phyloP scores from a whole-genome alignment of 805 yeast species.

The Teunomyces cretensis region DNA sequence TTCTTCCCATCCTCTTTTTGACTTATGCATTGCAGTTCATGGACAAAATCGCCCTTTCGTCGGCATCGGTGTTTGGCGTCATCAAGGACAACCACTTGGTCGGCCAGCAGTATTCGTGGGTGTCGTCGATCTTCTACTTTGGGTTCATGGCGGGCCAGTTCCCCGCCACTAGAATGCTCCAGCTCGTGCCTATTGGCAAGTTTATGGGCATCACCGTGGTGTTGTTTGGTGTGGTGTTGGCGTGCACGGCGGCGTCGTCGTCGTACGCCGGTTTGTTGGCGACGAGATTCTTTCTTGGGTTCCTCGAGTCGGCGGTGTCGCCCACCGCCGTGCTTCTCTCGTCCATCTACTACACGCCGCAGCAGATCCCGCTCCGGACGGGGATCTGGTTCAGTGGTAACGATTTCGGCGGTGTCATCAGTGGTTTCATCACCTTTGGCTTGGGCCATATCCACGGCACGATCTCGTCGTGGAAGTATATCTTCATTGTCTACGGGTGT shows the following conservation, averaged over 20 bases:
- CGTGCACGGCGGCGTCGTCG: background rate
- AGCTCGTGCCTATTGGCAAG: background rate
- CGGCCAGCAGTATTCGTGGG: constrained; percentile 13
- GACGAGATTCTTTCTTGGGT: constrained; percentile 7
- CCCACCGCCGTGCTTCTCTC: constrained; percentile 6
- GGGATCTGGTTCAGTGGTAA: constrained; percentile 5
- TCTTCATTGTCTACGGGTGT: constrained; percentile 8
- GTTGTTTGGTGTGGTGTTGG: constrained; percentile 3
- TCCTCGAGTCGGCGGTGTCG: constrained; percentile 6
- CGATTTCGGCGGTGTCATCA: constrained; percentile 7
- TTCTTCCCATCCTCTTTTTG: constrained; percentile 11
- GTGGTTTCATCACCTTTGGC: constrained; percentile 10
- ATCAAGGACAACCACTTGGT: constrained; percentile 5
- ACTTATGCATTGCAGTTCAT: constrained; percentile 10
- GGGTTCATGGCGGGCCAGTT: constrained; percentile 9
- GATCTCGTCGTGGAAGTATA: constrained; percentile 9
- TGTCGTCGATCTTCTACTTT: constrained; percentile 9
- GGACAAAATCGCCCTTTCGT: constrained; percentile 8
- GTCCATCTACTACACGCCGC: constrained; percentile 4
- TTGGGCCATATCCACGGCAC: constrained; percentile 9
- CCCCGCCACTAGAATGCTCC: constrained; percentile 7
- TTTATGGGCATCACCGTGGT: background rate
- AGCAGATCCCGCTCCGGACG: constrained; percentile 5
- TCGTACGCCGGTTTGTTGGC: constrained; percentile 3
- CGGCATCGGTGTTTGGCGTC: constrained; percentile 8